Percentiles rank a stretch among this genome's conserved stretches.
Evolutionary conservation across 2,329 filamentous ascomycete genomes (phyloP).

Genomic region (Xylariaceae sp.): DNA sequence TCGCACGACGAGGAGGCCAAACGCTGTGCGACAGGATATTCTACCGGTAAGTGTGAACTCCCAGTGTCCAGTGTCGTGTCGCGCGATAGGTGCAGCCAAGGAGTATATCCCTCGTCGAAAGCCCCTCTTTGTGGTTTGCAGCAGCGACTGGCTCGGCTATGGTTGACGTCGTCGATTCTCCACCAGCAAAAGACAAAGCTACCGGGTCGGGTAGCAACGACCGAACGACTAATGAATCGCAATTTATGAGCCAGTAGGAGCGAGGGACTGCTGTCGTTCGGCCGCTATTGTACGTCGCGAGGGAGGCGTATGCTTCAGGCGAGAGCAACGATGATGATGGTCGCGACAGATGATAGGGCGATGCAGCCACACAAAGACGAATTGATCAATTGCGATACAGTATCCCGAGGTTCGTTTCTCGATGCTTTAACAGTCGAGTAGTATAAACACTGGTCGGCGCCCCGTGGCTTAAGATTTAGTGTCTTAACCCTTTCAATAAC

Average conservation of each 20-base stretch:
- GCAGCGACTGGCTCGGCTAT: neutral
- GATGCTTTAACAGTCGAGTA: constrained; percentile 11
- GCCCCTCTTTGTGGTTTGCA: neutral
- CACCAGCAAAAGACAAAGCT: neutral
- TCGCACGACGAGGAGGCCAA: constrained; percentile 13
- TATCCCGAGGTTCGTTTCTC: neutral
- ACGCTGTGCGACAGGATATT: constrained; percentile 19
- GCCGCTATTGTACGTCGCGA: constrained; percentile 2
- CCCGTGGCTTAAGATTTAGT: constrained; percentile 9
- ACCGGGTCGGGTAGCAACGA: neutral
- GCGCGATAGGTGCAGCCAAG: constrained; percentile 1
- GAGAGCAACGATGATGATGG: neutral
- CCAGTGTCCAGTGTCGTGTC: constrained; percentile 5
- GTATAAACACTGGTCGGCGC: constrained; percentile 1
- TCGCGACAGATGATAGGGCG: constrained; percentile 2
- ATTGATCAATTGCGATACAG: constrained; percentile 2
- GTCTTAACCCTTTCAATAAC: neutral
- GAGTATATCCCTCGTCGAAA: constrained; percentile 12
- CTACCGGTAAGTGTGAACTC: neutral
- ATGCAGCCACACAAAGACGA: constrained; percentile 8
- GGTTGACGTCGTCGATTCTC: neutral
- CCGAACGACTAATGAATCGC: constrained; percentile 10
- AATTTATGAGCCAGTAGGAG: neutral
- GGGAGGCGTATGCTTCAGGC: constrained; percentile 11
- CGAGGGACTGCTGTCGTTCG: constrained; percentile 9